A percentile compares a stretch with the other conserved stretches of the same genome.
phyloP scores from a whole-genome alignment of 441 rosid species.

The Erodium trifolium region DNA sequence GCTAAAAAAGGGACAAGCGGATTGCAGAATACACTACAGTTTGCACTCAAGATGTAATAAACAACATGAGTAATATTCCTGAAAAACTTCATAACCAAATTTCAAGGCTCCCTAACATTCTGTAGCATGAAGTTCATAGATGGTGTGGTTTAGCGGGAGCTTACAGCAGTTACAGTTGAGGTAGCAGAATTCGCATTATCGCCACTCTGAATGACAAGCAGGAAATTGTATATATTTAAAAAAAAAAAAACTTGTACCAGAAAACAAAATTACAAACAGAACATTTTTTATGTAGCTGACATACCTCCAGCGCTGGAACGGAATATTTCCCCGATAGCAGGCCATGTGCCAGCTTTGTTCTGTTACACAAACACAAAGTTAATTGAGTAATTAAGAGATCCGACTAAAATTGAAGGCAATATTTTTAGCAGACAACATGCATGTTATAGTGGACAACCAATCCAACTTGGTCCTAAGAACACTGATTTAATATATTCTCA shows the following conservation, averaged over 20 bases:
- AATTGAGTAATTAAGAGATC: not conserved
- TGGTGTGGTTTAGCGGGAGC: slow-evolving; percentile 19
- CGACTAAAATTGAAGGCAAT: slow-evolving; percentile 11
- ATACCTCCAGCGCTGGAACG: slow-evolving; percentile 62
- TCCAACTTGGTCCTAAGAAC: not conserved
- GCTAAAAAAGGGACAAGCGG: not conserved
- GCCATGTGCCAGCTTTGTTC: slow-evolving; percentile 93
- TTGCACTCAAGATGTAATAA: not conserved
- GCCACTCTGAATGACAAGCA: slow-evolving; percentile 33
- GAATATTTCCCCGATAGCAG: slow-evolving; percentile 89
- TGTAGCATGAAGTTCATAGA: not conserved
- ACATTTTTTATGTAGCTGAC: slow-evolving; percentile 8
- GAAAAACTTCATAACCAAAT: not conserved
- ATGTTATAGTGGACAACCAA: not conserved
- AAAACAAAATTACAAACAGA: slow-evolving; percentile 8
- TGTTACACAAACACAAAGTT: slow-evolving; percentile 29
- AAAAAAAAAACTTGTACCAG: slow-evolving; percentile 12
- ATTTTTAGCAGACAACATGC: slow-evolving; percentile 5
- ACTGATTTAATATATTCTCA: not conserved
- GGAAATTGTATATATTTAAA: not conserved
- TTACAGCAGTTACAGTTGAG: slow-evolving; percentile 37
- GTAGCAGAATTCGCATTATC: slow-evolving; percentile 27
- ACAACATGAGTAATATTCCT: not conserved
- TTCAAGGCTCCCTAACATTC: not conserved
- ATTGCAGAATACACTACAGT: not conserved